These are phyloP conservation scores for Yamadazyma kitorensis DNA, from an alignment of 805 yeast species.

Conservation along the genomic window DNA sequence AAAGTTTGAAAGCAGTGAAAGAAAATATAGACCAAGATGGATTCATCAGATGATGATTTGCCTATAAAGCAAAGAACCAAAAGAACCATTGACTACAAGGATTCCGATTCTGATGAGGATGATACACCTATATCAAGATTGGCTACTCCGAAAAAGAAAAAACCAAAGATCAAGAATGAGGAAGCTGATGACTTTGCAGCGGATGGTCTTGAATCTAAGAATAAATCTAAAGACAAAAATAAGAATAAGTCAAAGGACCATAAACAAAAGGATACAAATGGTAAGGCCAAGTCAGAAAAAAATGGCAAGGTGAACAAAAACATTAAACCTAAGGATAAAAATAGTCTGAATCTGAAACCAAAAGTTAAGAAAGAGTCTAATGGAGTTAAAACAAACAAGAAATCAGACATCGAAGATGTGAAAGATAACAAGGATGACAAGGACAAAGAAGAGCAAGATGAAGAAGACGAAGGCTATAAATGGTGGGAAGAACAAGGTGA, in stretches of 20 bases:
- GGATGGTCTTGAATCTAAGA: constrained; percentile 1
- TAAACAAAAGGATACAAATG: constrained; percentile 1
- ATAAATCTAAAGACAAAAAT: constrained; percentile 4
- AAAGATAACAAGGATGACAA: constrained; percentile 8
- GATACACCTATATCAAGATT: constrained; percentile 15
- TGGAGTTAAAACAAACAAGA: constrained; percentile 7
- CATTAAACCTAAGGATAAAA: too few species aligned
- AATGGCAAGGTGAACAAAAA: constrained; percentile 3
- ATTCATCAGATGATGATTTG: constrained; percentile 22
- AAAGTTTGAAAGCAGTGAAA: too few species aligned
- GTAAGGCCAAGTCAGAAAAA: background rate
- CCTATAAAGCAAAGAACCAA: constrained; percentile 17
- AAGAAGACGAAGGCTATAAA: constrained; percentile 52
- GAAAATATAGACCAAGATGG: constrained; percentile 11
- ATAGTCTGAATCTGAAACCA: too few species aligned
- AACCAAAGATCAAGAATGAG: constrained; percentile 4
- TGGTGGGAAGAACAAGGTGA: constrained; percentile 92
- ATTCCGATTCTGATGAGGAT: constrained; percentile 12
- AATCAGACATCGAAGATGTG: constrained; percentile 8
- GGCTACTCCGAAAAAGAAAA: constrained; percentile 4
- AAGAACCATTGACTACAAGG: constrained; percentile 7
- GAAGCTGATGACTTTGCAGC: too few species aligned
- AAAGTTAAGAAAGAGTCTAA: background rate
- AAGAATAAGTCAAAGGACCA: constrained; percentile 7
- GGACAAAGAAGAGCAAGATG: constrained; percentile 16